These are phyloP conservation scores for Cyanophora paradoxa DNA, from an alignment of 78 protist species.

Conservation along the genomic window DNA sequence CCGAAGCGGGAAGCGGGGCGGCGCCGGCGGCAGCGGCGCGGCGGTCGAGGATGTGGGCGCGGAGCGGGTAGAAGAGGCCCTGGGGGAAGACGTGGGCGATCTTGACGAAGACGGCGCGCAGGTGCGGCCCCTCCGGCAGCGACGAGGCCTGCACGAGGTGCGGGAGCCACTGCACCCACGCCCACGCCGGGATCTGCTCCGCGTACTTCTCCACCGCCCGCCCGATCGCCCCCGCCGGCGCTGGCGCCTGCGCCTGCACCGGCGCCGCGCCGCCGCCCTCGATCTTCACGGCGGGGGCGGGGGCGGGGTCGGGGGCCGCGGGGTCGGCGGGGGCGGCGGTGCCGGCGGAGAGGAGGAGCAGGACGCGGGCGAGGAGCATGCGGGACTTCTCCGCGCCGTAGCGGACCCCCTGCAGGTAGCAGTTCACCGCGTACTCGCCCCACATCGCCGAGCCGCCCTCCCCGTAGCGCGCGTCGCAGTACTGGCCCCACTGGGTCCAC, in stretches of 20 bases:
- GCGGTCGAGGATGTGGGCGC: slow-evolving; percentile 24
- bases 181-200: slow-evolving; percentile 36
- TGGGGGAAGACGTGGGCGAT: slow-evolving; percentile 39
- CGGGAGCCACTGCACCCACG: slow-evolving; percentile 59
- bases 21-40: background rate
- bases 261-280: background rate
- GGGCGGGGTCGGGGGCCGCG: background rate
- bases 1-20: background rate
- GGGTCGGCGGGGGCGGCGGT: background rate
- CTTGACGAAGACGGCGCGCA: slow-evolving; percentile 1
- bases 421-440: slow-evolving; percentile 22
- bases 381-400: background rate
- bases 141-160: slow-evolving; percentile 9
- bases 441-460: background rate
- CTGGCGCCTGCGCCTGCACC: background rate
- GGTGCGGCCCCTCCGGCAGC: slow-evolving; percentile 9
- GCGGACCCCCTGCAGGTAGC: slow-evolving; percentile 18
- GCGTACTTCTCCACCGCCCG: slow-evolving; percentile 19
- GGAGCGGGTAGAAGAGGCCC: slow-evolving; percentile 40
- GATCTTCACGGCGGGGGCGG: background rate
- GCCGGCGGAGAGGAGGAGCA: background rate
- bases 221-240: background rate
- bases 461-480: background rate
- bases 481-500: slow-evolving; percentile 31
- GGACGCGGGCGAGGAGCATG: background rate